These are phyloP conservation scores for Boeremia exigua DNA, from an alignment of 2,329 filamentous ascomycete genomes.

Conservation along the genomic window DNA sequence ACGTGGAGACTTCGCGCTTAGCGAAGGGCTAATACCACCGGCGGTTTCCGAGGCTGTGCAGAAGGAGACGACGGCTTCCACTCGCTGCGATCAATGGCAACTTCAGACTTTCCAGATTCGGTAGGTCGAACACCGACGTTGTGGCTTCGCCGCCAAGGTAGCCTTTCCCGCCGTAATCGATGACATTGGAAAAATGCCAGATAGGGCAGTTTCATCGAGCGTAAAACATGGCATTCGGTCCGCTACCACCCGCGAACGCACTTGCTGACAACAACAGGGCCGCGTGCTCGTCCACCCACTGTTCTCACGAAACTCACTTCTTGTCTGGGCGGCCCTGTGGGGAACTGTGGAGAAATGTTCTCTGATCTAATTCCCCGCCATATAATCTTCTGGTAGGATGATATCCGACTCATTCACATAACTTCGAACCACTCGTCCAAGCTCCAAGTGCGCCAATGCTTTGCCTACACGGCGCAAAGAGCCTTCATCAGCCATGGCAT, in stretches of 20 bases:
- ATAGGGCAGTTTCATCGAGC: neutral
- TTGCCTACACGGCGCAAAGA: slow-evolving; percentile 72
- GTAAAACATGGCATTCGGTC: neutral
- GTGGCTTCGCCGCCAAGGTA: neutral
- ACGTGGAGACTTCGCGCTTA: slow-evolving; percentile 12
- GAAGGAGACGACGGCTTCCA: neutral
- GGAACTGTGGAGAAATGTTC: slow-evolving; percentile 38
- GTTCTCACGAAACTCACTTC: slow-evolving; percentile 20
- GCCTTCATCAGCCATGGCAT: slow-evolving; percentile 40
- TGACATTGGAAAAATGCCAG: neutral
- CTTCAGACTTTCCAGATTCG: too few species aligned
- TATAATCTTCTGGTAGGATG: slow-evolving; percentile 26
- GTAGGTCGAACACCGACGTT: neutral
- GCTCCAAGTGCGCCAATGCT: slow-evolving; percentile 67
- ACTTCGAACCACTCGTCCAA: slow-evolving; percentile 65
- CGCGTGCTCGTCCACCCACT: neutral
- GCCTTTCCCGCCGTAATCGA: neutral
- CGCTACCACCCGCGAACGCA: neutral
- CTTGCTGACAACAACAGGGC: neutral
- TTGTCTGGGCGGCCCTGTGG: slow-evolving; percentile 28
- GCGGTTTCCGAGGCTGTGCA: slow-evolving; percentile 4
- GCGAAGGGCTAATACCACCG: neutral
- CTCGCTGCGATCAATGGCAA: neutral
- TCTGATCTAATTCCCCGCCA: slow-evolving; percentile 13
- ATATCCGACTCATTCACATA: slow-evolving; percentile 65